These are phyloP conservation scores for Neurospora intermedia DNA, from an alignment of 495 filamentous ascomycete genomes.

Conservation along the genomic window DNA sequence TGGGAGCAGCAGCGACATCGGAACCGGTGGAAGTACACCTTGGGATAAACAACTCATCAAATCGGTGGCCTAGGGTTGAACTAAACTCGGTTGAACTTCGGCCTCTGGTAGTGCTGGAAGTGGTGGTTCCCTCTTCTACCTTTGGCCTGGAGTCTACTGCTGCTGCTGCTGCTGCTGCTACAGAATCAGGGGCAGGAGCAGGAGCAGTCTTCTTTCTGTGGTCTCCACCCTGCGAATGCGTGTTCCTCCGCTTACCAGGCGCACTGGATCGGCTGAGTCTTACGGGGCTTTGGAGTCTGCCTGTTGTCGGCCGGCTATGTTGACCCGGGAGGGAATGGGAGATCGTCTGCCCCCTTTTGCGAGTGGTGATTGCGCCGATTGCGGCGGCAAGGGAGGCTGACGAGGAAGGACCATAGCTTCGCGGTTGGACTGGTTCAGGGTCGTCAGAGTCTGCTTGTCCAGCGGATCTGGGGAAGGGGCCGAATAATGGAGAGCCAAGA, in stretches of 20 bases:
- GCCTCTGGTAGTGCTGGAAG: neutral
- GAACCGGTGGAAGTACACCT: conserved; percentile 4
- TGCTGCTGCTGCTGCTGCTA: neutral
- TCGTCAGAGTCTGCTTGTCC: neutral
- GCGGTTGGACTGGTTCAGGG: conserved; percentile 7
- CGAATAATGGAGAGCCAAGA: conserved; percentile 53
- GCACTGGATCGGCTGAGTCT: conserved; percentile 35
- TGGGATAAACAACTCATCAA: conserved; percentile 23
- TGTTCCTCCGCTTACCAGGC: conserved; percentile 33
- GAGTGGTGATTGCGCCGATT: conserved; percentile 24
- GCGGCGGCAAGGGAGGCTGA: conserved; percentile 30
- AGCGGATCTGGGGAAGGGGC: neutral
- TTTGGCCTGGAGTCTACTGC: neutral
- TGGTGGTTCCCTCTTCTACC: neutral
- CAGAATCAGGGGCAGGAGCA: neutral
- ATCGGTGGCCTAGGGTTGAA: conserved; percentile 13
- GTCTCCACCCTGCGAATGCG: conserved; percentile 9
- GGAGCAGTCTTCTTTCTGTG: neutral
- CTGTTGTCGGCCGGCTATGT: neutral
- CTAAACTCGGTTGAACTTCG: conserved; percentile 11
- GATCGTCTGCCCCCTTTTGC: conserved; percentile 28
- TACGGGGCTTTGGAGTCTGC: conserved; percentile 34
- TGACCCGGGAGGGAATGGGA: conserved; percentile 11
- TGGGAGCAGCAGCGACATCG: too few species aligned
- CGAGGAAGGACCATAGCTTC: conserved; percentile 41